These are phyloP conservation scores for Trichophaea hybrida DNA, from an alignment of 2,329 filamentous ascomycete genomes.

Conservation along the genomic window DNA sequence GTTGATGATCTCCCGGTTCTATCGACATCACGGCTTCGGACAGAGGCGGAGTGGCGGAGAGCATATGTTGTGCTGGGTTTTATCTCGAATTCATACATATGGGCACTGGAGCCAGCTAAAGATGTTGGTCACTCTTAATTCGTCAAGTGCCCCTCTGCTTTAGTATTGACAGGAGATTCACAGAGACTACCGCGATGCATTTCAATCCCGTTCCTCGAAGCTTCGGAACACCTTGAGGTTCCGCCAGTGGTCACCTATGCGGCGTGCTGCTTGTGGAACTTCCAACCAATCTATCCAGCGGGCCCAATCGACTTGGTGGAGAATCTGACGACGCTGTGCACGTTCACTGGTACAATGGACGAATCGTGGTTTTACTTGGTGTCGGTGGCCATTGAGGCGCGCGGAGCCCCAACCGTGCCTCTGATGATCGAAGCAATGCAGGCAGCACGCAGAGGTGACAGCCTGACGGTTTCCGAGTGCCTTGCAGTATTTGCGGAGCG, in stretches of 20 bases:
- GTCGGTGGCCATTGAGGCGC: slow-evolving; percentile 87
- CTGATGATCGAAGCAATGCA: slow-evolving; percentile 78
- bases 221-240: slow-evolving; percentile 66
- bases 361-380: slow-evolving; percentile 99
- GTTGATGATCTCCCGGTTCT: slow-evolving; percentile 72
- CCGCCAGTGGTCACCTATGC: slow-evolving; percentile 91
- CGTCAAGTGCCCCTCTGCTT: not conserved
- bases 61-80: slow-evolving; percentile 69
- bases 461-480: slow-evolving; percentile 55
- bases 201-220: slow-evolving; percentile 63
- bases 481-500: slow-evolving; percentile 74
- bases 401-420: slow-evolving; percentile 71
- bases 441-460: slow-evolving; percentile 59
- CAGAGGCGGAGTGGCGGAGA: slow-evolving; percentile 79
- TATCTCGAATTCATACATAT: slow-evolving; percentile 73
- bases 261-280: slow-evolving; percentile 89
- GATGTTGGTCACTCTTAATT: slow-evolving; percentile 9
- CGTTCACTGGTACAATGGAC: slow-evolving; percentile 85
- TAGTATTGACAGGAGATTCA: not conserved
- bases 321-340: slow-evolving; percentile 75
- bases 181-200: slow-evolving; percentile 61
- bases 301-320: slow-evolving; percentile 71
- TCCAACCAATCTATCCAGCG: slow-evolving; percentile 73
- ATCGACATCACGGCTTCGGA: slow-evolving; percentile 64
- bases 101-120: slow-evolving; percentile 50